These are phyloP conservation scores for Pinus albicaulis DNA, from an alignment of 75 land plant genomes.

Conservation along the genomic window DNA sequence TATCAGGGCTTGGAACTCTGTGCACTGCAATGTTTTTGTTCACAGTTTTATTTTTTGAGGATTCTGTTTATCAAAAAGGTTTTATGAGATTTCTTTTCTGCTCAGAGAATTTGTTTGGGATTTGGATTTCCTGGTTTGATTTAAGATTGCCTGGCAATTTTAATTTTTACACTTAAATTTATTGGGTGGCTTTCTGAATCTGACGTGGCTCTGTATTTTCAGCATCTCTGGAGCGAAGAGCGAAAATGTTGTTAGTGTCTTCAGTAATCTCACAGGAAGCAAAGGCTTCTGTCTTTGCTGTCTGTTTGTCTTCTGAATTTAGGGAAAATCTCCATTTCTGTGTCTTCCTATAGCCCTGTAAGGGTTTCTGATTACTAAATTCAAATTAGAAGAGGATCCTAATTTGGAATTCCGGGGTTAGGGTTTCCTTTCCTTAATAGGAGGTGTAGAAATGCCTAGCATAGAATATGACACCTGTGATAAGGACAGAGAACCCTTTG, in stretches of 20 bases:
- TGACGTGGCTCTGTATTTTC: no score
- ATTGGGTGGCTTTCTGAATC: no score
- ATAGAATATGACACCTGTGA: constrained; percentile 6
- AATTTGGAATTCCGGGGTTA: not conserved
- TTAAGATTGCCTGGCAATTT: no score
- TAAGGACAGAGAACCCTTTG: constrained; percentile 42
- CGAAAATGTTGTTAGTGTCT: not conserved
- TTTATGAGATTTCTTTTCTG: no score
- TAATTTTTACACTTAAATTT: no score
- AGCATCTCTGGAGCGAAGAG: not conserved
- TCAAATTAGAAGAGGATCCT: not conserved
- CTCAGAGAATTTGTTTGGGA: no score
- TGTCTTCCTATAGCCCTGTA: not conserved
- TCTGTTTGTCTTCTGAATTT: constrained; percentile 2
- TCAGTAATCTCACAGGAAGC: not conserved
- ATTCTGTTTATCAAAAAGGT: no score
- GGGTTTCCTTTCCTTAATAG: not conserved
- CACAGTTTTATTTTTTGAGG: no score
- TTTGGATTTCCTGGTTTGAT: no score
- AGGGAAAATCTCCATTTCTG: constrained; percentile 1
- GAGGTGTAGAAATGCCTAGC: not conserved
- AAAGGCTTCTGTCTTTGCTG: constrained; percentile 5
- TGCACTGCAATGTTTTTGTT: no score
- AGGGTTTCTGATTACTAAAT: not conserved
- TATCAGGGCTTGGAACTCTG: no score